Base-by-base conservation (phyloP, 805 yeast genomes). In the Teunomyces stri region DNA sequence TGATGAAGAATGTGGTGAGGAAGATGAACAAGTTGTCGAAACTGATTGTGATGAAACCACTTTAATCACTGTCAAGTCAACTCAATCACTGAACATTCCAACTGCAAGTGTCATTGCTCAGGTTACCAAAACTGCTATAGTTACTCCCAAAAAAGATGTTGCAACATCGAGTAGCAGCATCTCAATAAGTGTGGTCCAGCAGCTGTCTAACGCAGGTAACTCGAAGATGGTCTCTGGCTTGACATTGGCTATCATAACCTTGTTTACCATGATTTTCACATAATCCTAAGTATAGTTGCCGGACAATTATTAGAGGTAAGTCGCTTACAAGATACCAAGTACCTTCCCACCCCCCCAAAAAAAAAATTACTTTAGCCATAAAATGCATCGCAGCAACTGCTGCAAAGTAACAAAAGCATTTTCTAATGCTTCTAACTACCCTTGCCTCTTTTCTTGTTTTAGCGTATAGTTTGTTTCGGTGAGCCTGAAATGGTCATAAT, bases 1-100 rank as follows among this genome's bases (percentile, higher is more conserved):
- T 18, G 55, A 53, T 18, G 57, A 50, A 13, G 57, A 50, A 13
- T 51, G 53, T 13, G 42, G 52, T 4, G 55, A 49, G 21, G 43
- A 37, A 9, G 51, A 53, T 5, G 48, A 37, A 18, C 43, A 47
- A 25, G 51, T 45, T 22, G 42, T 35, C 15, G 57, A 48, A 44
- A 47, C 45, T 31, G 57, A 52, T 10, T 48, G 44, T 16, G 46
- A 38, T 9, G 31, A 39, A 16, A 46, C 34, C n/a, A 22, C 47
- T 10, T 16, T 30, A 1, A 12, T 37, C 42, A 37, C 33, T 27
- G 42, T 20, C 13, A n/a, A 30, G 20, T 13, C 43, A 30, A 37
- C 46, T 13, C 25, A 31, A 31, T 13, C 39, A 15, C 41, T 33
- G 12, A 27, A 29, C 33, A 34, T 11, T 16, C 16, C 22, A 15